Evolutionary conservation across 257 asterid species (phyloP), one percentile per base, ranked within the genome.

Genomic region (Jacaranda copaia): DNA sequence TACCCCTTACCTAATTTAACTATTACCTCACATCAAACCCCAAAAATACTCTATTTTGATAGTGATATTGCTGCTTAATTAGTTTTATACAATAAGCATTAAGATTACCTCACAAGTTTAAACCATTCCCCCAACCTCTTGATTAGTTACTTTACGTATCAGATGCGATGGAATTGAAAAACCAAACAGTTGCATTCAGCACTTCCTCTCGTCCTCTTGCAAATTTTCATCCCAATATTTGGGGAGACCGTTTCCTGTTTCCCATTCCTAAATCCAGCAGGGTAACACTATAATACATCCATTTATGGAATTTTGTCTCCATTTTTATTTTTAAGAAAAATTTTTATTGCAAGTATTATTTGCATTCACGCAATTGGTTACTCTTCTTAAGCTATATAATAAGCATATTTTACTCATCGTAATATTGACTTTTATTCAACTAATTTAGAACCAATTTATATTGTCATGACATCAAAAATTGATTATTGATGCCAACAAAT

Each of bases 191-290:
- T 7, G 19, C 51, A 35, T 19, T 10, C 3, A 38, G 3, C 6
- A 16, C 4, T 53, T 42, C 12, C 19, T 56, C 36, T n/a, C 81
- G 62, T 35, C 81, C 81, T 7, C 75, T 77, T n/a, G 81, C 76
- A 58, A 19, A 68, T 5, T 77, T 8, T 68, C 81, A 42, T 56
- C 76, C 81, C 53, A 59, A 45, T 58, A n/a, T 77, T 15, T 77
- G 81, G 81, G 81, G 76, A 56, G 12, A 19, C 63, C 76, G 70
- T 3, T 77, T 77, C 36, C 81, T 77, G 8, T 42, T 51, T 36
- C 73, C 9, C 12, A 18, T 15, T 48, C 70, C 49, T 5, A 36
- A 60, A 19, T 4, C 42, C 58, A 35, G 25, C 42, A 11, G 16
- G 70, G 70, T 74, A 62, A 8, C 8, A 52, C 12, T 53, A 5